phyloP scores from a whole-genome alignment of 83 land plant genomes.

The Picea engelmannii region DNA sequence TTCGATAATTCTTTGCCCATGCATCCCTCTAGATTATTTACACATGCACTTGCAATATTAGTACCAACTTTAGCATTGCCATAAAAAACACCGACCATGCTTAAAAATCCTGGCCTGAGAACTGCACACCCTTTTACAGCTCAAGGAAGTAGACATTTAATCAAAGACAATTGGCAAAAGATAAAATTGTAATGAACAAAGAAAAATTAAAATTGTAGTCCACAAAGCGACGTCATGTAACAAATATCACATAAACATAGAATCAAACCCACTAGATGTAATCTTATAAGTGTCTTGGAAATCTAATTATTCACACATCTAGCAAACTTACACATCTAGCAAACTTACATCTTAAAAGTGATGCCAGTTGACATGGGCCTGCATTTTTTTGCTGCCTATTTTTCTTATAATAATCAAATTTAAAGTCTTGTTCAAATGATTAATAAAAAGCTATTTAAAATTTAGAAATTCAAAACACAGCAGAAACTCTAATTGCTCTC shows the following conservation, averaged over 20 bases:
- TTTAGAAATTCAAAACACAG: no score
- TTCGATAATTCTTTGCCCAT: conserved; percentile 59
- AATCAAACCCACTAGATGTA: neutral
- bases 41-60: conserved; percentile 1
- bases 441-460: no score
- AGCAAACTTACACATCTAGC: no score
- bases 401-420: no score
- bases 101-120: neutral
- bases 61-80: neutral
- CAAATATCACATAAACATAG: neutral
- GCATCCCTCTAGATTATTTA: conserved; percentile 34
- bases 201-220: neutral
- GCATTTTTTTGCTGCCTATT: no score
- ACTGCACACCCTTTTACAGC: neutral
- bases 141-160: neutral
- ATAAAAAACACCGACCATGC: neutral
- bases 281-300: neutral
- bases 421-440: no score
- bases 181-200: neutral
- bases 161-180: neutral
- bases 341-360: no score
- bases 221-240: neutral
- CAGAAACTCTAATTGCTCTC: no score
- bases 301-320: no score
- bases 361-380: no score